These are phyloP conservation scores for Kwoniella europaea DNA, from an alignment of 768 basidiomycete genomes.

Conservation along the genomic window DNA sequence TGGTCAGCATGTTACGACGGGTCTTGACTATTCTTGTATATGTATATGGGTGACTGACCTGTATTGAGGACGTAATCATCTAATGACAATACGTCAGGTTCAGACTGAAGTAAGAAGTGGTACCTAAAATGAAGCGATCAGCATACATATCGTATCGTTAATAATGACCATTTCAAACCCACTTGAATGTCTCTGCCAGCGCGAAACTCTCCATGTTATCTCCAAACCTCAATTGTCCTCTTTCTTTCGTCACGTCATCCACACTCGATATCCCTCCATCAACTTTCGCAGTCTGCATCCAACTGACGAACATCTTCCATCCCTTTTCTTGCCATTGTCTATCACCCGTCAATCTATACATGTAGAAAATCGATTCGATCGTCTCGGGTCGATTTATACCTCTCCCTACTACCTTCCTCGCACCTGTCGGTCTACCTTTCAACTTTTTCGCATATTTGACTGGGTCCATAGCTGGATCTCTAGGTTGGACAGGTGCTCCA, in stretches of 20 bases:
- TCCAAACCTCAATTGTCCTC: slow-evolving; percentile 12
- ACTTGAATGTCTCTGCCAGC: slow-evolving; percentile 60
- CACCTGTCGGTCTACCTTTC: slow-evolving; percentile 49
- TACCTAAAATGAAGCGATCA: slow-evolving; percentile 32
- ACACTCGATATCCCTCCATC: slow-evolving; percentile 55
- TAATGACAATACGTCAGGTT: slow-evolving; percentile 54
- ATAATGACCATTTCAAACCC: slow-evolving; percentile 14
- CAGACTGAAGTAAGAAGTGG: slow-evolving; percentile 57
- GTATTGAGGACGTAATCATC: slow-evolving; percentile 59
- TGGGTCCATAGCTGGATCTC: slow-evolving; percentile 5
- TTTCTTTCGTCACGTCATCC: slow-evolving; percentile 51
- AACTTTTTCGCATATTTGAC: slow-evolving; percentile 32
- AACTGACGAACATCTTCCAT: slow-evolving; percentile 61
- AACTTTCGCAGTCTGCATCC: slow-evolving; percentile 50
- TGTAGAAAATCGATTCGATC: slow-evolving; percentile 57
- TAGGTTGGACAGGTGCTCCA: slow-evolving; percentile 13
- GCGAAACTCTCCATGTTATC: slow-evolving; percentile 59
- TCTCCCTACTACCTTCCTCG: slow-evolving; percentile 37
- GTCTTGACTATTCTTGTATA: too few species aligned
- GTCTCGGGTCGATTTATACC: slow-evolving; percentile 60
- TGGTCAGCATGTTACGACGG: too few species aligned
- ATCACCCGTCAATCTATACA: slow-evolving; percentile 60
- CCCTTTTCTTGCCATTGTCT: slow-evolving; percentile 61
- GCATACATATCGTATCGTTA: too few species aligned
- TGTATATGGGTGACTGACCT: slow-evolving; percentile 33